phyloP scores from a whole-genome alignment of 345 rosid genomes.

The Hibiscus trionum region DNA sequence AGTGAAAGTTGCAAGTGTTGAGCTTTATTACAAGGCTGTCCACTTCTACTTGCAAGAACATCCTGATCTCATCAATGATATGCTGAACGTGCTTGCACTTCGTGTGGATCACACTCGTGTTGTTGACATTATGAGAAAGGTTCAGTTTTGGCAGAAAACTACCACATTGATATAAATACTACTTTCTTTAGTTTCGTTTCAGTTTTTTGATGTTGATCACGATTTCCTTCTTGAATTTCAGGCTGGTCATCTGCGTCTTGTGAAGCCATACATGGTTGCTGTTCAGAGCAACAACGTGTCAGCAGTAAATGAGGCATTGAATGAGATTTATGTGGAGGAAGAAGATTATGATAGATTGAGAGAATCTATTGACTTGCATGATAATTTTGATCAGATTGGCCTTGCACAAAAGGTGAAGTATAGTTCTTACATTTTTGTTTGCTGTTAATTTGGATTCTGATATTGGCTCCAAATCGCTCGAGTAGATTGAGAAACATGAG shows the following conservation, averaged over 20 bases:
- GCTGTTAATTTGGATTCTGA: not conserved
- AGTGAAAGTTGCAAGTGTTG: conserved; percentile 92
- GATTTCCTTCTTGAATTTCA: conserved; percentile 24
- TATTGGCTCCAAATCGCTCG: conserved; percentile 10
- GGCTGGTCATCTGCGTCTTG: conserved; percentile 91
- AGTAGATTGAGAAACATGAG: conserved; percentile 96
- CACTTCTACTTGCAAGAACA: conserved; percentile 91
- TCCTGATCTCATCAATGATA: conserved; percentile 50
- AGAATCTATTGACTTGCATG: conserved; percentile 85
- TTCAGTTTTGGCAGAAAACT: conserved; percentile 17
- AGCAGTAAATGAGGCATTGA: conserved; percentile 91
- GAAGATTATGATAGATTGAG: conserved; percentile 88
- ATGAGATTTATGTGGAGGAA: conserved; percentile 56
- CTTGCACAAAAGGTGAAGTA: conserved; percentile 3
- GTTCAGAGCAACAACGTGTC: conserved; percentile 91
- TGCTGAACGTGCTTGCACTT: conserved; percentile 89
- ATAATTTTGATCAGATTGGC: conserved; percentile 47
- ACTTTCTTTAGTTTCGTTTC: not conserved
- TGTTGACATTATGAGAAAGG: conserved; percentile 97
- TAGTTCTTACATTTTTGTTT: not conserved
- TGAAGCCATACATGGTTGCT: conserved; percentile 96
- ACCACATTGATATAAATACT: not conserved
- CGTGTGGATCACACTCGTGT: conserved; percentile 95
- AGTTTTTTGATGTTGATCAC: not conserved
- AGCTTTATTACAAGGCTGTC: conserved; percentile 91